A percentile compares a stretch with the other conserved stretches of the same genome.
These are phyloP conservation scores for Climacium dendroides DNA, from an alignment of 225 moss, liverwort and hornwort genomes.

Conservation along the genomic window DNA sequence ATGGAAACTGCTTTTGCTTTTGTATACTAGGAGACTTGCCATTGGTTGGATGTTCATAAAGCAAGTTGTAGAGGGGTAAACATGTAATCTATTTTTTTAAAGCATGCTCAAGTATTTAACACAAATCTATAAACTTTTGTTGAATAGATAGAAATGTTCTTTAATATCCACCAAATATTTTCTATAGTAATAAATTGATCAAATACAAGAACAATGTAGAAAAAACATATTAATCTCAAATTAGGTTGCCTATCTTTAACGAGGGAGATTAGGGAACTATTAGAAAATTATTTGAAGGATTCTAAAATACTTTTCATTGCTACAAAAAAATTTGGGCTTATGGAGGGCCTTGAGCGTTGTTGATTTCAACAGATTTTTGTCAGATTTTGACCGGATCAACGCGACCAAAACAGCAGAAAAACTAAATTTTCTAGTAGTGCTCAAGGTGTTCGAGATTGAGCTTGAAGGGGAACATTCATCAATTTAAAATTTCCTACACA, in stretches of 20 bases:
- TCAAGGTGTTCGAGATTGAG: too few species aligned
- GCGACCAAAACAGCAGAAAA: too few species aligned
- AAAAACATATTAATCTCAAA: background rate
- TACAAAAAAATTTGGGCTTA: rapidly evolving
- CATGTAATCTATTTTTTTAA: background rate
- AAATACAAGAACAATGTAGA: background rate
- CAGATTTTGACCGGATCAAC: too few species aligned
- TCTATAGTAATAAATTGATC: rapidly evolving
- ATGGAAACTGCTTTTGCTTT: background rate
- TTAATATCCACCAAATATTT: background rate
- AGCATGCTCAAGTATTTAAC: rapidly evolving
- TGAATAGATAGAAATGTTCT: too few species aligned
- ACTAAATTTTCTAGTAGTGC: too few species aligned
- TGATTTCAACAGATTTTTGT: too few species aligned
- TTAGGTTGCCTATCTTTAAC: background rate
- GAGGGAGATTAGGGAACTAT: background rate
- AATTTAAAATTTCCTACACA: too few species aligned
- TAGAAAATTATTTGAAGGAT: too few species aligned
- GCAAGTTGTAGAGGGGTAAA: rapidly evolving
- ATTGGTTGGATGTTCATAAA: background rate
- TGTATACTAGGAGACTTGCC: background rate
- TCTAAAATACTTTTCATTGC: background rate
- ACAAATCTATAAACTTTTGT: background rate
- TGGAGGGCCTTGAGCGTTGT: too few species aligned
- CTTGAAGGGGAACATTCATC: too few species aligned